phyloP scores from a whole-genome alignment of 2,329 filamentous ascomycete genomes.

The Fusarium setosum region DNA sequence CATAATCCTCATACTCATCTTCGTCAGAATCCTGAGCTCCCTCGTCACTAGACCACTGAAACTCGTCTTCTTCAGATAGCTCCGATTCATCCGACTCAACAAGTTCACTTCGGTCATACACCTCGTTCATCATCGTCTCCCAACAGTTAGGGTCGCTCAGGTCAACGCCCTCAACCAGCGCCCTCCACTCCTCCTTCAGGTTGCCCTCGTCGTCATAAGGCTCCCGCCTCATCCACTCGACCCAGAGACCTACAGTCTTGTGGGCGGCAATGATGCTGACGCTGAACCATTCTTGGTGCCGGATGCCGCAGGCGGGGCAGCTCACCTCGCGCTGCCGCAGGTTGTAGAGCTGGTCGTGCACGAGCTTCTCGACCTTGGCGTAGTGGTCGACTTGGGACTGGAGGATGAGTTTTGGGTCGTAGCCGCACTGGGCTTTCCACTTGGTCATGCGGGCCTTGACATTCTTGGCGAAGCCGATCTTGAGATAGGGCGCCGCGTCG shows the following conservation, averaged over 20 bases:
- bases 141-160: constrained; percentile 42
- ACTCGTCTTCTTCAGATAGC: constrained; percentile 25
- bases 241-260: constrained; percentile 40
- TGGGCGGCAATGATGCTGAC: constrained; percentile 25
- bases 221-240: constrained; percentile 39
- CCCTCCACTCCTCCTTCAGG: constrained; percentile 38
- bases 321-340: constrained; percentile 37
- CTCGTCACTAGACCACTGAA: constrained; percentile 18
- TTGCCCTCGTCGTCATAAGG: constrained; percentile 43
- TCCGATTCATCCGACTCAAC: constrained; percentile 22
- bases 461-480: constrained; percentile 45
- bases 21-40: constrained; percentile 2
- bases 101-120: constrained; percentile 32
- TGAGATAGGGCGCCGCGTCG: constrained; percentile 35
- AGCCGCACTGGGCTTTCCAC: constrained; percentile 40
- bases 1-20: background rate
- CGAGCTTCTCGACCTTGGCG: constrained; percentile 44
- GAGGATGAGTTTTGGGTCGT: constrained; percentile 33
- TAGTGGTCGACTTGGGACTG: constrained; percentile 31
- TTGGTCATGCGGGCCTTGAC: constrained; percentile 35
- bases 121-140: constrained; percentile 31
- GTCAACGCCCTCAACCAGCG: constrained; percentile 36
- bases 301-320: constrained; percentile 37
- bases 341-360: constrained; percentile 44
- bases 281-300: constrained; percentile 46